Percentiles rank a stretch among this genome's conserved stretches.
Conservation (phyloP, 306 rosid species). For the Calophaca sinica region DNA sequence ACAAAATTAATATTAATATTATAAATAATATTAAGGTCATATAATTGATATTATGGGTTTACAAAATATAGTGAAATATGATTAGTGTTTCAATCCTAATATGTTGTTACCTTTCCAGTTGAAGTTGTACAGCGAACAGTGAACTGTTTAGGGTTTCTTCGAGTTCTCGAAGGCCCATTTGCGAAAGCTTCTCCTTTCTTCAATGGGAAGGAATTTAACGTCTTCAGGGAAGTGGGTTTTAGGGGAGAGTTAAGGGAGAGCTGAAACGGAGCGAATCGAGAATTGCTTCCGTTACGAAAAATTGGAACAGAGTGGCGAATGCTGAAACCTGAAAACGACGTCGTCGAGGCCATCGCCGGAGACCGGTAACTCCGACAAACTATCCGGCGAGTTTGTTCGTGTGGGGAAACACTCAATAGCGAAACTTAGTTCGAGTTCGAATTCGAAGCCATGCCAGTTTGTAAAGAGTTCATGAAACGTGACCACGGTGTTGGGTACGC, state of each 20-base stretch:
- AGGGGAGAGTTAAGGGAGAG: slow-evolving; percentile 43
- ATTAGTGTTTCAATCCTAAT: not conserved
- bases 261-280: slow-evolving; percentile 52
- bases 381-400: slow-evolving; percentile 17
- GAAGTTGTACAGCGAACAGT: slow-evolving; percentile 70
- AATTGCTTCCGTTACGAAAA: slow-evolving; percentile 43
- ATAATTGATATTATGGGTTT: not conserved
- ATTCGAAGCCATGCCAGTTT: not conserved
- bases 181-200: slow-evolving; percentile 52
- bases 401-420: not conserved
- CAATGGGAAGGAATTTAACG: slow-evolving; percentile 48
- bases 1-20: too few relatives aligned
- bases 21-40: not conserved
- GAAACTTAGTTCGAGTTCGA: not conserved
- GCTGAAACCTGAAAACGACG: slow-evolving; percentile 56
- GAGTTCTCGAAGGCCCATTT: slow-evolving; percentile 48
- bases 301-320: slow-evolving; percentile 54
- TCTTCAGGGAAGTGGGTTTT: slow-evolving; percentile 48
- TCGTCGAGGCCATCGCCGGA: slow-evolving; percentile 61
- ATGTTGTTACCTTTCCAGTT: slow-evolving; percentile 70
- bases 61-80: not conserved
- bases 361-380: slow-evolving; percentile 12
- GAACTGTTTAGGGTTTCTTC: slow-evolving; percentile 47
- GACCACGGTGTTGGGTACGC: not conserved
- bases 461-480: not conserved